Evolutionary conservation across 768 basidiomycete genomes (phyloP), one percentile per base, ranked within the genome.

Genomic region (Fistulinella prunicolor): DNA sequence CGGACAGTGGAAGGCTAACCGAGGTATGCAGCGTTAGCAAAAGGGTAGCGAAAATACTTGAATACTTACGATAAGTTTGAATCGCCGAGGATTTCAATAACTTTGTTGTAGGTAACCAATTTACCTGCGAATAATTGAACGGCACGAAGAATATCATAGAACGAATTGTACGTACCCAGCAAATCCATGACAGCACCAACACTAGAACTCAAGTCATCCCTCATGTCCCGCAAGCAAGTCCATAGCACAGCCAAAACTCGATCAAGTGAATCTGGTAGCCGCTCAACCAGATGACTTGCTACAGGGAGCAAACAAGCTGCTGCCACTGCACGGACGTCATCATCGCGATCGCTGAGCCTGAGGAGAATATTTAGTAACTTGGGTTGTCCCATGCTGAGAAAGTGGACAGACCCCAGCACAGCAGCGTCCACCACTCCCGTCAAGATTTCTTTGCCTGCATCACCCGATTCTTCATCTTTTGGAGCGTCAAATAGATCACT

Each of bases 181-280:
- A 99, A 74, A 63, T 96, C 94, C 96, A 99, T 98, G 21, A 98
- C 93, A 9, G 90, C 86, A 34, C 94, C 94, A 32, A 96, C 92
- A 50, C 94, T 97, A 43, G 93, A 97, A 54, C 93, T 92, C 3
- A 99, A 70, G 58, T 99, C 96, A 65, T 99, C 96, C 62, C 93
- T 94, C 81, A 95, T 92, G 58, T 91, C 88, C 21, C 80, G 80
- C 30, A 99, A 70, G 59, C 94, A 97, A 51, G 77, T 79, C 94
- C 95, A 97, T 7, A 99, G 71, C 3, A 96, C 90, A 8, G 84
- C 74, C 43, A 98, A 73, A 22, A 99, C 81, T 13, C 76, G 74
- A 44, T 80, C 75, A 2, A 97, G 73, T 10, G 85, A 82, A 37
- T 84, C 81, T 9, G 84, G 82, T 8, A 97, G 69, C 51, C 82